phyloP scores from a whole-genome alignment of 1,139 yeast genomes.

The Debaryomyces psychrophilus region DNA sequence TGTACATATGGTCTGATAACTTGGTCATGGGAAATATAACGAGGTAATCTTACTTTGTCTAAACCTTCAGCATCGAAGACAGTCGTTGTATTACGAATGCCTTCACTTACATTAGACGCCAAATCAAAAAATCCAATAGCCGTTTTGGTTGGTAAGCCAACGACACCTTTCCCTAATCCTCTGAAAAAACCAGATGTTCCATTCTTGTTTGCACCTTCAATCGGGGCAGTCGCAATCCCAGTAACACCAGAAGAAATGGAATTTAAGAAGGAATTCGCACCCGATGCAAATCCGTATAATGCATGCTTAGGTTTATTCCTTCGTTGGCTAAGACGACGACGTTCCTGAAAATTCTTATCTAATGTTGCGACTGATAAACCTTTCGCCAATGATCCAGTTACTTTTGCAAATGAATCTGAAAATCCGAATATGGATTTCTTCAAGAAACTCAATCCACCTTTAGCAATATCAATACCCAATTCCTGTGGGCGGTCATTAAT shows the following conservation, averaged over 20 bases:
- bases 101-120: slow-evolving; percentile 92
- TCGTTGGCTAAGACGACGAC: slow-evolving; percentile 70
- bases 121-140: slow-evolving; percentile 94
- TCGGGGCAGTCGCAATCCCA: slow-evolving; percentile 89
- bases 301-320: slow-evolving; percentile 87
- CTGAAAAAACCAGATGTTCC: slow-evolving; percentile 92
- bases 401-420: slow-evolving; percentile 88
- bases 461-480: slow-evolving; percentile 91
- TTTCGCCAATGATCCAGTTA: slow-evolving; percentile 93
- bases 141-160: slow-evolving; percentile 95
- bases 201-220: slow-evolving; percentile 81
- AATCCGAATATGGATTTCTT: slow-evolving; percentile 95
- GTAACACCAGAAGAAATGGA: slow-evolving; percentile 86
- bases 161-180: slow-evolving; percentile 92
- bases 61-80: slow-evolving; percentile 82
- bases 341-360: slow-evolving; percentile 83
- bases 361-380: slow-evolving; percentile 90
- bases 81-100: slow-evolving; percentile 89
- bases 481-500: slow-evolving; percentile 96
- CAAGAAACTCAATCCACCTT: slow-evolving; percentile 92
- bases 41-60: slow-evolving; percentile 79
- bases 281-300: slow-evolving; percentile 80
- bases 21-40: slow-evolving; percentile 71
- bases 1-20: slow-evolving; percentile 75
- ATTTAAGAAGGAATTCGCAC: slow-evolving; percentile 87